Conservation (phyloP, 129 eudicot genomes). For the Ambrosia trifida region DNA sequence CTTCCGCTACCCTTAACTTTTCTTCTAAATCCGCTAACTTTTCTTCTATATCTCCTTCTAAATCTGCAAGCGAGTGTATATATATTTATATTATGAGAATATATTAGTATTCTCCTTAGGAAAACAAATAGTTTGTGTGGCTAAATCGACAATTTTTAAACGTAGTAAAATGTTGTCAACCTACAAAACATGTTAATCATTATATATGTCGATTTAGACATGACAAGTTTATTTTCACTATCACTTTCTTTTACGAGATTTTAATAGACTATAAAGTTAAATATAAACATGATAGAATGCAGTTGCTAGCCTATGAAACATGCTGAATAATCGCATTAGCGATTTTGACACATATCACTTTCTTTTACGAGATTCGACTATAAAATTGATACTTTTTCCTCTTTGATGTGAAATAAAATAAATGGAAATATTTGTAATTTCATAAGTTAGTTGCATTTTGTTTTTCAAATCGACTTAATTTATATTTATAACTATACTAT, state of each 20-base stretch:
- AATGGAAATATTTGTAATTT: not conserved
- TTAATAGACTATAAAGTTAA: not conserved
- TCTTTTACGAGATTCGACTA: not conserved
- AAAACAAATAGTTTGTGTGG: not conserved
- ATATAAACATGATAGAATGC: not conserved
- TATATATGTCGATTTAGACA: not conserved
- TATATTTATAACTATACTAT: too few species aligned
- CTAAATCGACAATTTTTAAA: not conserved
- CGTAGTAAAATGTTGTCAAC: not conserved
- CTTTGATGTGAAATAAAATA: not conserved
- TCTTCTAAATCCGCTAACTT: too few species aligned
- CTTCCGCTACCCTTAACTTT: too few species aligned
- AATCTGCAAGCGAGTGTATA: too few species aligned
- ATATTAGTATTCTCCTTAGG: too few species aligned
- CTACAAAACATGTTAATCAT: not conserved
- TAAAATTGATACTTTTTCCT: not conserved
- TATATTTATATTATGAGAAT: too few species aligned
- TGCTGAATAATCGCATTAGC: not conserved
- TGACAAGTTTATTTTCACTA: not conserved
- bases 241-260: not conserved
- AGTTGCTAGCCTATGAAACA: not conserved
- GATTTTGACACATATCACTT: not conserved
- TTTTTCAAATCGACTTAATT: too few species aligned
- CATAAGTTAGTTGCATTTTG: too few species aligned
- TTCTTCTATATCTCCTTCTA: too few species aligned